Base-by-base conservation (phyloP, 1,139 yeast species). In the Saccharomycopsis hybrid region DNA sequence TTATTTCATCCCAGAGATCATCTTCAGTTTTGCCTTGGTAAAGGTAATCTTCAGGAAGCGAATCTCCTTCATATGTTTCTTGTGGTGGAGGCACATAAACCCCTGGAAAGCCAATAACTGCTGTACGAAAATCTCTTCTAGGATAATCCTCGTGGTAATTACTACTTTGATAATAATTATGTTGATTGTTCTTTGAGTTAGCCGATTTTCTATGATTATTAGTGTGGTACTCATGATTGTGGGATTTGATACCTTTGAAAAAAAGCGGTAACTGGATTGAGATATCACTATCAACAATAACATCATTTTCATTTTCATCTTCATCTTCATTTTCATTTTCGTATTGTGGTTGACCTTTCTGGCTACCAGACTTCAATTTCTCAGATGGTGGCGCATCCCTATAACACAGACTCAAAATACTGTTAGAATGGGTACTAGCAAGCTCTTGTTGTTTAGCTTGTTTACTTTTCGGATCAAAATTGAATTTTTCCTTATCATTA, bases 201-300 rank as follows among this genome's bases (percentile, higher is more conserved):
- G 31, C 13, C 18, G 18, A 18, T 18, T 18, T 18, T 18, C 18
- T 18, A 24, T 46, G 49, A 31, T 46, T 41, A 31, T 31, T 36
- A 37, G 33, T 47, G 28, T 47, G 38, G 18, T 43, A 43, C 4
- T 43, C 24, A 5, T 39, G 44, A 27, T 48, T 28, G 29, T 37
- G 27, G 8, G 50, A 46, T 18, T 43, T 39, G 13, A 44, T 42
- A 13, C 54, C 54, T 40, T 50, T 52, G 48, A 52, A 52, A 46
- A 51, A 51, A 3, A 52, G 11, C 5, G 55, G 55, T 5, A 48
- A 44, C 29, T 51, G 28, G 30, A 52, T 29, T 70, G 70, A 66
- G 5, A 57, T 55, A n/a, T 50, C 31, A 9, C 63, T 55, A 24
- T 60, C 56, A 13, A 52, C 36, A 11, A 51, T 13, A 25, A 51